Evolutionary conservation across 202 grass and related monocot species (phyloP), one percentile per base, ranked within the genome.

Genomic region (Zoysia matrella): DNA sequence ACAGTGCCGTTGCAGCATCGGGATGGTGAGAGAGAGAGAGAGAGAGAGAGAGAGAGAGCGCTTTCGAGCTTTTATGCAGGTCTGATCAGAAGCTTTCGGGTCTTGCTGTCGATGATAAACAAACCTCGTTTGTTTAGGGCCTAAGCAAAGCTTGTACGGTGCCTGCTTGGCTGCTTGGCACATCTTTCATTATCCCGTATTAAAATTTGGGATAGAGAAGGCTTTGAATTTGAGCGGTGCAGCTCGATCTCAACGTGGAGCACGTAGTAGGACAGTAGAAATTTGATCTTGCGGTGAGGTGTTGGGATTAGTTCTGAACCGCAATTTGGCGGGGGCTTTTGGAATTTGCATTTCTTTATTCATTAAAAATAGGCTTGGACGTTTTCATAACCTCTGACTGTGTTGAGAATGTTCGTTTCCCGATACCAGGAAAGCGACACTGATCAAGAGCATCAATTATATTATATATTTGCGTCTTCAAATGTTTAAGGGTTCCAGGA

Each of bases 361-460:
- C 52, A 3, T 43, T 56, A 14, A 56, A 2, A 47, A 3, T 30
- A 30, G 45, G 4, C 16, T 5, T 16, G 56, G 66, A 65, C 70
- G 77, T 85, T 80, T 84, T 49, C 7, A 64, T 30, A 76, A 45
- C 44, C 3, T 65, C 68, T 72, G 77, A 72, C 45, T 41, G 45
- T 42, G 82, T 73, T 61, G 44, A 84, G 52, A 77, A 62, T 85
- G 82, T 77, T 85, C 13, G 60, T 16, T 61, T 81, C 8, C 76
- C 81, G 82, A 82, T 60, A 68, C 82, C 53, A 63, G 65, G 82
- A 89, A 82, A 85, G 67, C 66, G 82, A 89, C 87, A 82, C 58
- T 62, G 71, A 82, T n/a, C 67, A 81, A 11, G 62, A 72, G 58
- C 67, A 60, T 77, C 65, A 11, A 41, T 76, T 88, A 69, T 77